A percentile compares a stretch with the other conserved stretches of the same genome.
Conservation (phyloP, 108 stramenopile genomes). For the Craspedostauros australis region DNA sequence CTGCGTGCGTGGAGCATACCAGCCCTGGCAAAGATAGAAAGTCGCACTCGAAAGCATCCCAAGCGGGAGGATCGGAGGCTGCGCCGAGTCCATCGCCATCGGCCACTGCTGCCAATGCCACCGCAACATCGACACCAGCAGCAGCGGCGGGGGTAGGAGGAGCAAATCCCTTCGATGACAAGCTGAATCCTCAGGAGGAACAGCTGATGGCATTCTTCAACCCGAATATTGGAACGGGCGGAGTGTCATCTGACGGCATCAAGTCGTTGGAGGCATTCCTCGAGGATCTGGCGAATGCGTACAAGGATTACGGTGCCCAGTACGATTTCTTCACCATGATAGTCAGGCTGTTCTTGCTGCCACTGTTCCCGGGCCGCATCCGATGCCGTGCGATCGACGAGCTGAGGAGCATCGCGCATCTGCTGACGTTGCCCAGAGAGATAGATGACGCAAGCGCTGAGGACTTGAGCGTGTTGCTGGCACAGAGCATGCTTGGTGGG, state of each 20-base stretch:
- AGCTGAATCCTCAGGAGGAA: too few relatives aligned
- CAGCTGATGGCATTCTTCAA: too few relatives aligned
- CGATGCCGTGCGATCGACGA: conserved; percentile 38
- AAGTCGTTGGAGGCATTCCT: conserved; percentile 61
- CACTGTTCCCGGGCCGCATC: conserved; percentile 51
- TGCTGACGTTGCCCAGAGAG: conserved; percentile 55
- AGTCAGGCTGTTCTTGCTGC: conserved; percentile 58
- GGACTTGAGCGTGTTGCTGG: conserved; percentile 7
- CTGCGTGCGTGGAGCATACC: conserved; percentile 2
- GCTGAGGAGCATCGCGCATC: conserved; percentile 50
- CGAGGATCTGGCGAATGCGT: conserved; percentile 64
- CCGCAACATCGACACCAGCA: too few relatives aligned
- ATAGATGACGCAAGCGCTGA: conserved; percentile 15
- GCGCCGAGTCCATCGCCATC: too few relatives aligned
- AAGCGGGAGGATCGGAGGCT: too few relatives aligned
- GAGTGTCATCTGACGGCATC: conserved; percentile 34
- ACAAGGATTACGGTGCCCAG: conserved; percentile 76
- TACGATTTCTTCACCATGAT: conserved; percentile 55
- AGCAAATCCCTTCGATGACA: too few relatives aligned
- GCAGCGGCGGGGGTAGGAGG: too few relatives aligned
- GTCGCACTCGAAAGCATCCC: too few relatives aligned
- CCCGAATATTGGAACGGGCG: too few relatives aligned
- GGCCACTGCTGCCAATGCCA: too few relatives aligned
- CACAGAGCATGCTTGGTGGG: conserved; percentile 1
- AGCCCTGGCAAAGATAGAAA: too few relatives aligned